phyloP scores from a whole-genome alignment of 2,329 filamentous ascomycete species.

The Venturiaceae sp. region DNA sequence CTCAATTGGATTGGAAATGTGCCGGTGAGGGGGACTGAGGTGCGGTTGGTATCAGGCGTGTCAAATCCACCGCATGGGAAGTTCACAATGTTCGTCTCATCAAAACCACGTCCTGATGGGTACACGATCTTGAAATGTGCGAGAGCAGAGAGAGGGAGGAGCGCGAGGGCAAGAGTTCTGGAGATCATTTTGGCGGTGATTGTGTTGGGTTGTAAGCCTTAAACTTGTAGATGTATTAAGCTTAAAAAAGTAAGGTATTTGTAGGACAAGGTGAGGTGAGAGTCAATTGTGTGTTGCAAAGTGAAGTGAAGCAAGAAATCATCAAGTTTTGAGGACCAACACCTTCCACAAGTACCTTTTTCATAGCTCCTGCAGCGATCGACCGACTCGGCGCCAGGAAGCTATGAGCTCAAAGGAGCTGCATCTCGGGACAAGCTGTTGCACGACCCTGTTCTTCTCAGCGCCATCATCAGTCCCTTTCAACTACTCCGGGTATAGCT shows the following conservation, averaged over 20 bases:
- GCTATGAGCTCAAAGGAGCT: too few species aligned
- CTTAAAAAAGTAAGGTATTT: not conserved
- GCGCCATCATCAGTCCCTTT: not conserved
- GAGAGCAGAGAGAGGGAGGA: constrained; percentile 29
- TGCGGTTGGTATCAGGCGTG: constrained; percentile 32
- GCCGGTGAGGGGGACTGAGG: constrained; percentile 36
- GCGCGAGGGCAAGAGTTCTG: constrained; percentile 20
- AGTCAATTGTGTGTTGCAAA: not conserved
- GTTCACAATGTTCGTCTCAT: constrained; percentile 34
- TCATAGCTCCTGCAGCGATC: not conserved
- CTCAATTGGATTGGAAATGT: constrained; percentile 42
- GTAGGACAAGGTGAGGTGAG: not conserved
- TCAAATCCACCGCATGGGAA: constrained; percentile 44
- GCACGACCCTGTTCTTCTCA: not conserved
- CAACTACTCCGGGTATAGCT: not conserved
- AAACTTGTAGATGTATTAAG: not conserved
- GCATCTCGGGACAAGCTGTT: not conserved
- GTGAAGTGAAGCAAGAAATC: not conserved
- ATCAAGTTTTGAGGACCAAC: not conserved
- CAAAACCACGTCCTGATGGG: constrained; percentile 40
- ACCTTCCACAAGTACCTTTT: not conserved
- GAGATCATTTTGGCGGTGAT: not conserved
- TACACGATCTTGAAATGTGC: constrained; percentile 49
- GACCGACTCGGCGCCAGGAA: not conserved
- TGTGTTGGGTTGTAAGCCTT: not conserved